Base-by-base conservation (phyloP, 371 early-diverging fungal genomes). In the Nematocida sp. region DNA sequence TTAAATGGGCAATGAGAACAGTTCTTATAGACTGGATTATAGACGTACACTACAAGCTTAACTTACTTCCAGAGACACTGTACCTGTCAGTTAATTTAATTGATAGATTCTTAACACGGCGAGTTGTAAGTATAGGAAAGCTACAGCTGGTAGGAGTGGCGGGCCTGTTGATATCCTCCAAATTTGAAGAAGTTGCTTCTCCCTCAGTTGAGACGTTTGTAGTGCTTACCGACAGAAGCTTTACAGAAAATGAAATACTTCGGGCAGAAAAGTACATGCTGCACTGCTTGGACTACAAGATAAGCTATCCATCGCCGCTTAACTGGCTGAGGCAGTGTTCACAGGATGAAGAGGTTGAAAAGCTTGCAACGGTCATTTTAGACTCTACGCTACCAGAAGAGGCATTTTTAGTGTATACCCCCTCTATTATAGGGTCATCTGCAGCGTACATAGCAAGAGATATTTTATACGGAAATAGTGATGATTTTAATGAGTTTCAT, bases 91-190 rank as follows among this genome's bases (percentile, higher is more conserved):
- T 96, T 71, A 95, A 95, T 88, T 89, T 97, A 56, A 90, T 97
- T 61, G 99, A 98, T 84, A 91, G 97, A 18, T 96, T 96, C 88
- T 90, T 99, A 25, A 92, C 94, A 27, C 83, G 85, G 58, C 92
- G 94, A 45, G 88, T 89, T 2, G 93, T 95, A 1, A 90, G 92
- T 0, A 82, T 93, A 40, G 89, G 89, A 62, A 96, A 95, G 84
- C 90, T 97, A 13, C 97, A 98, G 85, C 89, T 96, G 13, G 95
- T 96, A n/a, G 98, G 97, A 2, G 89, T 95, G 55, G 91, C 95
- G 0, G 90, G 94, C 0, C 84, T 96, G 74, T 92, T 94, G 81
- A 90, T 97, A 72, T 95, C 99, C 0, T 88, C 93, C 82, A 99
- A 99, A 86, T 94, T 94, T 87, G 97, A 98, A 89, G 98, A 98